Conservation (phyloP, 192 early-diverging fungal species). For the Backusella morwellensis region DNA sequence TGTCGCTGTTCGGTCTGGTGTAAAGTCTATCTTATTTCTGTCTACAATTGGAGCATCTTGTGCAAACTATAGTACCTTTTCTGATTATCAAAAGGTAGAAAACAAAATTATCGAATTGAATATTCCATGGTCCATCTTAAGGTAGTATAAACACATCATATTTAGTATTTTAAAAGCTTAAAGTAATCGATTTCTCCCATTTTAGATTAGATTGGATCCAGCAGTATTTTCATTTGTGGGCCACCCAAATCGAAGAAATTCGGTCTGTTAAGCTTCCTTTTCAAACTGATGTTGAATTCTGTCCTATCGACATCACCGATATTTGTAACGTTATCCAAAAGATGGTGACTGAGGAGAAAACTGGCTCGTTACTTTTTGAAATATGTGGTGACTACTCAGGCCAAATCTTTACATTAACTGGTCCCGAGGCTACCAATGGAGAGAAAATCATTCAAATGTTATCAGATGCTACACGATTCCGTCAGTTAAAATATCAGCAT, state of each 20-base stretch:
- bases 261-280: constrained; percentile 21
- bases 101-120: constrained; percentile 10
- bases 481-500: neutral
- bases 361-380: neutral
- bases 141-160: constrained; percentile 1
- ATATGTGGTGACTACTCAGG: constrained; percentile 12
- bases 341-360: constrained; percentile 5
- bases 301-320: constrained; percentile 31
- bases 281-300: constrained; percentile 10
- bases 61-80: neutral
- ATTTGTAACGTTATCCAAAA: constrained; percentile 26
- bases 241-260: constrained; percentile 20
- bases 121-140: constrained; percentile 11
- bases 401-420: constrained; percentile 27
- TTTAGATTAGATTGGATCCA: constrained; percentile 28
- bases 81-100: constrained; percentile 25
- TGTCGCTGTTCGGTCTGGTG: constrained; percentile 18
- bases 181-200: neutral
- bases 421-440: constrained; percentile 15
- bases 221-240: constrained; percentile 29
- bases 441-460: constrained; percentile 17
- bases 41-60: constrained; percentile 24
- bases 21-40: constrained; percentile 17
- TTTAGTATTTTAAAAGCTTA: neutral
- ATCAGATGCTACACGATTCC: constrained; percentile 14